Conservation (phyloP, 768 basidiomycete species). For the Clavulina sp. region DNA sequence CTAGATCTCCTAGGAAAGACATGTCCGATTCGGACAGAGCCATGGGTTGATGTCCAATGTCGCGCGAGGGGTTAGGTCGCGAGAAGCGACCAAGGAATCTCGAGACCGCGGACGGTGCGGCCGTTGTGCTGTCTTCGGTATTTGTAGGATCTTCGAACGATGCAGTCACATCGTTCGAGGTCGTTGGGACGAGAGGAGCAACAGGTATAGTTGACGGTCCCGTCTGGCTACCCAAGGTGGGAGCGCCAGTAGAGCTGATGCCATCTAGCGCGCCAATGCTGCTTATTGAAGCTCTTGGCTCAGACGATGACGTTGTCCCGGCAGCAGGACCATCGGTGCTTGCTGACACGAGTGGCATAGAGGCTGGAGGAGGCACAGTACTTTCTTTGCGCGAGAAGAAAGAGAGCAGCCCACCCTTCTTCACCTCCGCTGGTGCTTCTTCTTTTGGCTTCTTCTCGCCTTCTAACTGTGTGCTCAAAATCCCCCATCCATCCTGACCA, state of each 20-base stretch:
- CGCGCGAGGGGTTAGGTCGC: constrained; percentile 22
- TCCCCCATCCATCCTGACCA: constrained; percentile 41
- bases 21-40: constrained; percentile 67
- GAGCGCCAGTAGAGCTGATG: neutral
- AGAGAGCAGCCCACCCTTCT: constrained; percentile 37
- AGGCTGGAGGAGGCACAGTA: neutral
- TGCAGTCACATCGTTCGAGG: neutral
- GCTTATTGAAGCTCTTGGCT: neutral
- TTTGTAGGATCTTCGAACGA: neutral
- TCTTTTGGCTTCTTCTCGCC: neutral
- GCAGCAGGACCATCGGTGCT: too few relatives aligned
- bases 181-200: neutral
- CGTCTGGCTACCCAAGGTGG: neutral
- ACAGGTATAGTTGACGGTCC: neutral
- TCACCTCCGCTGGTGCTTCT: constrained; percentile 17
- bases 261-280: neutral
- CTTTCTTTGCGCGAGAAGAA: constrained; percentile 36
- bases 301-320: too few relatives aligned
- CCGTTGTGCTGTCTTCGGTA: constrained; percentile 1
- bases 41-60: constrained; percentile 33
- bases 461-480: constrained; percentile 21
- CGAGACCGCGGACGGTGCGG: constrained; percentile 50
- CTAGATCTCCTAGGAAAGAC: constrained; percentile 40
- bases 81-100: constrained; percentile 69
- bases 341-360: too few relatives aligned